Evolutionary conservation across 768 basidiomycete genomes (phyloP), one percentile per base, ranked within the genome.

Genomic region (Melanogaster broomeanus): DNA sequence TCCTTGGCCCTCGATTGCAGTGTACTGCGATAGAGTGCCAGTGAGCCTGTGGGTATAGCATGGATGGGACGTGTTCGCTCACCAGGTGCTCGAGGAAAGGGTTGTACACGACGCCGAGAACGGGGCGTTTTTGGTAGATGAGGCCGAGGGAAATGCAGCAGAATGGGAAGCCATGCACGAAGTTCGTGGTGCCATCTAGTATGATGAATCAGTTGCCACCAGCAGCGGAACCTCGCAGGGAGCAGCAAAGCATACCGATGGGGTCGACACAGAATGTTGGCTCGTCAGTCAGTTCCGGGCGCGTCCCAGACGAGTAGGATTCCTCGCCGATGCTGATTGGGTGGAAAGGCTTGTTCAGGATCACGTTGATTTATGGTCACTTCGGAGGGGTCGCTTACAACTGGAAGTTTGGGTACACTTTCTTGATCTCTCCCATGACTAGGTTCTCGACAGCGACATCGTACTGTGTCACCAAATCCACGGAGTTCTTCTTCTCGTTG

Each of bases 231-330:
- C 18, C 10, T 46, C 28, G 9, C 25, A 30, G 22, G 31, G 12
- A 31, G 21, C 18, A n/a, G 15, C 30, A 40, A 42, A 25, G 61
- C 77, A 49, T 58, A 87, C 90, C 94, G 51, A 97, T 96, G 28
- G 95, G 95, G 67, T 98, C 95, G 39, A 96, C 90, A 61, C 96
- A 97, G 75, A 90, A 99, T 0, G 96, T 98, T 5, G 94, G 93
- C 27, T 84, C 85, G 60, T 97, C 89, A 1, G 90, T 92, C 50
- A 96, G 70, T 11, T 84, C 77, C 18, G 78, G 77, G 27, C 81
- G 77, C 51, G 77, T 67, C n/a, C 91, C 91, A 4, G 86, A 78
- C 9, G 91, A 84, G 59, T 88, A 94, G 0, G 89, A 89, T 72
- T 98, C 96, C 65, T 99, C 96, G 50, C 96, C 96, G 52, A 98